Evolutionary conservation across 768 basidiomycete genomes (phyloP), one percentile per base, ranked within the genome.

Genomic region (Suillus alpinus): DNA sequence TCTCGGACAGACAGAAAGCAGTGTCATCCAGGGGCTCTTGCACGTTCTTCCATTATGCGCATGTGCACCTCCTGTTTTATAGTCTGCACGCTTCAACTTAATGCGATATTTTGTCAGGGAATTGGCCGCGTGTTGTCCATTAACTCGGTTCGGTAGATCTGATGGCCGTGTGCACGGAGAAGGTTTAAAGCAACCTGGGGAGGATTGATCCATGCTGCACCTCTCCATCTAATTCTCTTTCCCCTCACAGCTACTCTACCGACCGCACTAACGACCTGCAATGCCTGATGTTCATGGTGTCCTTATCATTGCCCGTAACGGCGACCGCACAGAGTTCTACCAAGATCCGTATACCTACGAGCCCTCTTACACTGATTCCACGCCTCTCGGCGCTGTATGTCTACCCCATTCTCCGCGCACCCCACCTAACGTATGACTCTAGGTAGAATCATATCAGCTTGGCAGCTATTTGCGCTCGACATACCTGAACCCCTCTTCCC

Each of bases 221-320:
- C n/a, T 23, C 20, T 37, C 8, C 51, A 53, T 55, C 4, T 39
- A 26, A 26, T 55, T 26, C 16, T 5, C 26, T 29, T 26, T 6
- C 53, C 36, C 52, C 36, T 39, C 37, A 14, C 23, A 55, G 16
- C 7, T 52, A 36, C 16, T 52, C 20, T 20, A 23, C 34, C 52
- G 26, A 37, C 36, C 12, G 13, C 13, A 37, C 34, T 36, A 37
- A 29, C 39, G 31, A 34, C 13, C 7, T 56, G 31, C 31, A 56
- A 59, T 59, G 58, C 58, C 74, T 53, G 70, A 84, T 73, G 85
- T 92, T 64, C 87, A 88, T 66, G 90, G 90, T 73, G 88, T 88
- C 65, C 83, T 92, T 67, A 80, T 91, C 72, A 80, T 92, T 70
- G 86, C 87, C 62, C 84, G 88, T 66, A 91, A 88, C 67, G 91